phyloP scores from a whole-genome alignment of 2,329 filamentous ascomycete genomes.

The Fusarium anguioides region DNA sequence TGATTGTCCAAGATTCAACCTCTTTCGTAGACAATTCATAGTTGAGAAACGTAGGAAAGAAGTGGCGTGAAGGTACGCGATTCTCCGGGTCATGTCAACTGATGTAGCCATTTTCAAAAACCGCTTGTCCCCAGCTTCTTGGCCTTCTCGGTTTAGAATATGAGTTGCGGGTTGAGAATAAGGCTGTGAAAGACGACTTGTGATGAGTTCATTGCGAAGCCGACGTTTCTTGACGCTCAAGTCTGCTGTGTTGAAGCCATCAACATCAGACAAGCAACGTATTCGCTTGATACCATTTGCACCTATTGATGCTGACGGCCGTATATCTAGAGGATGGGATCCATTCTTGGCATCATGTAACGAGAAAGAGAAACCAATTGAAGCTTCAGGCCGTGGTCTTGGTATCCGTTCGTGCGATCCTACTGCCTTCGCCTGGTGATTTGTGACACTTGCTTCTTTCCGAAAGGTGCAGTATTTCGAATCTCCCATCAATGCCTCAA shows the following conservation, averaged over 20 bases:
- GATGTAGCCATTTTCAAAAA: constrained; percentile 62
- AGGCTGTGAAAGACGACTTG: constrained; percentile 75
- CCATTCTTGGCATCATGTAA: constrained; percentile 2
- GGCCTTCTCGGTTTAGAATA: constrained; percentile 70
- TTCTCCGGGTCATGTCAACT: constrained; percentile 51
- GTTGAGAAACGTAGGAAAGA: constrained; percentile 73
- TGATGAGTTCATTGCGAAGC: constrained; percentile 71
- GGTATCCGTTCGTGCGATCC: background rate
- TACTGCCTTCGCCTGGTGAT: background rate
- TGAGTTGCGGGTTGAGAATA: constrained; percentile 77
- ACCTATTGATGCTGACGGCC: background rate
- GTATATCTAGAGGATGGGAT: constrained; percentile 25
- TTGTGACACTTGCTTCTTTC: background rate
- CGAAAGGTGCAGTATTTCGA: background rate
- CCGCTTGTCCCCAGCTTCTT: constrained; percentile 57
- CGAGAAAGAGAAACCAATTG: constrained; percentile 29
- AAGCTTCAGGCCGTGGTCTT: background rate
- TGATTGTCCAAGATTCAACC: constrained; percentile 50
- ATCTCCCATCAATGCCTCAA: constrained; percentile 37
- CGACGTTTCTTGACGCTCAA: constrained; percentile 74
- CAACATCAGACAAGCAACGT: constrained; percentile 67
- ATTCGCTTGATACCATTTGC: constrained; percentile 58
- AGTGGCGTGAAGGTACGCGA: constrained; percentile 59
- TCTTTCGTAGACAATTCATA: constrained; percentile 68
- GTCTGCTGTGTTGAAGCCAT: constrained; percentile 63